Evolutionary conservation across 208 protist species (phyloP).

Genomic region (Leishmania lainsoni): DNA sequence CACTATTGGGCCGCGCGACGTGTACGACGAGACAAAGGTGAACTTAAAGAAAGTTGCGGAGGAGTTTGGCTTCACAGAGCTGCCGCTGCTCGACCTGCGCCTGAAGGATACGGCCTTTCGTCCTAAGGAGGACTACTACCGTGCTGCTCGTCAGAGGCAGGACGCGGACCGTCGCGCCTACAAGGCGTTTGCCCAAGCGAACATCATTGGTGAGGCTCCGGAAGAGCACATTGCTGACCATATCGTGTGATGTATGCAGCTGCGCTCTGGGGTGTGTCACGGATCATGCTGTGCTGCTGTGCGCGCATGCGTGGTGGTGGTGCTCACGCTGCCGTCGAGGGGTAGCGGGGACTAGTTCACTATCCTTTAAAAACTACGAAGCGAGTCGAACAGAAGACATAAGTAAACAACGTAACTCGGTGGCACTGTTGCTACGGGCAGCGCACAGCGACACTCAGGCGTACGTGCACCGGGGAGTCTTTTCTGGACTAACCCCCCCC

Average conservation of each 20-base stretch:
- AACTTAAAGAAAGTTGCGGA: slow-evolving; percentile 54
- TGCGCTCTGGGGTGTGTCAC: background rate
- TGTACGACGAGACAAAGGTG: slow-evolving; percentile 62
- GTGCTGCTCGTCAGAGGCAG: slow-evolving; percentile 49
- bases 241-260: background rate
- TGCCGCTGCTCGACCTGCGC: slow-evolving; percentile 74
- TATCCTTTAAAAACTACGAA: background rate
- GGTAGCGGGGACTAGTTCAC: background rate
- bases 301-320: background rate
- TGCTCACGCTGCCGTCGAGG: background rate
- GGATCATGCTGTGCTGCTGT: too few relatives aligned
- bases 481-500: background rate
- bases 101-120: slow-evolving; percentile 73
- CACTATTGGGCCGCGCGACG: slow-evolving; percentile 50
- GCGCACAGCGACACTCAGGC: background rate
- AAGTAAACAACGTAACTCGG: background rate
- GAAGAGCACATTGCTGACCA: slow-evolving; percentile 43
- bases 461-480: background rate
- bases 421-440: background rate
- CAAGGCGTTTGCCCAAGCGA: slow-evolving; percentile 37
- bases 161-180: slow-evolving; percentile 34
- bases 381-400: background rate
- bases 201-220: slow-evolving; percentile 53
- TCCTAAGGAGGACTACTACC: slow-evolving; percentile 73
- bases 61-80: slow-evolving; percentile 75